Base-by-base conservation (phyloP, 2,329 filamentous ascomycete genomes). In the Leptosphaerulina australis region DNA sequence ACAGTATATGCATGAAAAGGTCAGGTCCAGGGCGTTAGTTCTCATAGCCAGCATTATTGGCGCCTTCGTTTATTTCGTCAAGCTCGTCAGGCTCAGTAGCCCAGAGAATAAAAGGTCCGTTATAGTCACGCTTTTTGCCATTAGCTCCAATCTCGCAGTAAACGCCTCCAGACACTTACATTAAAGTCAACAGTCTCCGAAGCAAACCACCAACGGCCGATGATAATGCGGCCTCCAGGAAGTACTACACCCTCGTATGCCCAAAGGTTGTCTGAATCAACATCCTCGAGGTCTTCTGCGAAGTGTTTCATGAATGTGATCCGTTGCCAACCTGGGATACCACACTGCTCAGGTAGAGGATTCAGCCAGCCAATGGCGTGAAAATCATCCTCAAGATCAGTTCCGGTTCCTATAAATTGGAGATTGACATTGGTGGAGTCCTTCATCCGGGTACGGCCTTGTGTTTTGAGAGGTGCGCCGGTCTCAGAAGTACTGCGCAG, bases 281-380 rank as follows among this genome's bases (percentile, higher is more conserved):
- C 17, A 3, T 68, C 47, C 0, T 69, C 53, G 7, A 68, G 49
- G 6, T 69, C 60, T 11, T 74, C 64, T 1, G 55, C 43, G 54
- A 73, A 78, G 55, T 80, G 79, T 62, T 81, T 81, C 74, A 83
- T 79, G 69, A 83, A 78, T 0, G 76, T 79, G 46, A 83, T 69
- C 24, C 80, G 75, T 66, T 81, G 78, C 72, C 78, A 84, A 15
- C 81, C 81, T 0, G 76, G 74, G 10, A 83, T 77, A 0, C 55
- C 64, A 11, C 50, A 52, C 55, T 83, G 81, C 2, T 69, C 58
- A 0, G 77, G 77, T 1, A 83, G 64, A 0, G 75, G 66, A 55
- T 81, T 80, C 15, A 83, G 65, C 70, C 77, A 80, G 34, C 81
- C 81, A 2, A 70, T 56, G 3, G 63, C 62, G n/a, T 55, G 55